Base-by-base conservation (phyloP, 768 basidiomycete genomes). In the Mycena amicta region DNA sequence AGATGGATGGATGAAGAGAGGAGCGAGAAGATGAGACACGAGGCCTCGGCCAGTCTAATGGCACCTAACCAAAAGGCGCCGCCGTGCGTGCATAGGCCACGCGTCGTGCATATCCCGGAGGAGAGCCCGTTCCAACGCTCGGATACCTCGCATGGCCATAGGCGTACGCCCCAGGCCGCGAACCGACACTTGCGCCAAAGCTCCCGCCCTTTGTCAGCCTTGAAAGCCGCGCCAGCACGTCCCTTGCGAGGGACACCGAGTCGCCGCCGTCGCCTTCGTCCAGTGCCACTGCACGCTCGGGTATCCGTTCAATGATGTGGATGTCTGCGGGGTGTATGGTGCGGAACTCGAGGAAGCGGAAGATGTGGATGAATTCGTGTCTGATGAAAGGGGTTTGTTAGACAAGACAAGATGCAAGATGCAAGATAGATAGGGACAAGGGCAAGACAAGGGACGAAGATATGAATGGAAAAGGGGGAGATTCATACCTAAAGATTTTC, bases 291-390 rank as follows among this genome's bases (percentile, higher is more conserved):
- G 77, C 71, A 23, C 71, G 71, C 6, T 80, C 78, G 27, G 80
- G 75, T 39, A 87, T 81, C 27, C 71, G 65, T 66, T 85, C 80
- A 23, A 87, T 70, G 54, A 87, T 77, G 57, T 72, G 74, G 15
- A 87, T 76, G 52, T 83, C 77, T 2, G 76, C 62, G 13, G 83
- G 80, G 59, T 86, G 80, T 13, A 84, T 61, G 2, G 78, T 79
- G 43, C 70, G 69, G 45, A 70, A 69, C 64, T 81, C 76, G 8
- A 73, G 69, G 55, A 83, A 80, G 37, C 85, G 83, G 64, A 87
- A 87, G 52, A 87, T 87, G 62, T 82, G 81, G 68, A 82, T 81
- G 61, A 86, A 85, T 69, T 87, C 85, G 66, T 87, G 84, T 57
- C 75, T 77, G 67, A n/a, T n/a, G n/a, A 28, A 20, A 28, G 47